phyloP scores from a whole-genome alignment of 1,139 yeast genomes.

The Pneumocystis murina region DNA sequence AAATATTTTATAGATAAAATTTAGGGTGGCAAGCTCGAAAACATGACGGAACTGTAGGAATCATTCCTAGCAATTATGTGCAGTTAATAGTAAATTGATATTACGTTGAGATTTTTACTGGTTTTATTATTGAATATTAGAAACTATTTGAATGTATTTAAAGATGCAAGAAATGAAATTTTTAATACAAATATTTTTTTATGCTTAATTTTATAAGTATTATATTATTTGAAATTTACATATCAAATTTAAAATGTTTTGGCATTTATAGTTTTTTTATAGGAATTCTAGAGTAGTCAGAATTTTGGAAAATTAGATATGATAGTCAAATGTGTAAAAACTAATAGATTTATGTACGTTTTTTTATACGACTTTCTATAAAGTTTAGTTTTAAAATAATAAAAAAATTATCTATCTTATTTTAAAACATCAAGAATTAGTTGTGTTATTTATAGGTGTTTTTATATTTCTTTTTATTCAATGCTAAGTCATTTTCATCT shows the following conservation, averaged over 20 bases:
- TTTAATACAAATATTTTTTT: neutral
- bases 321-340: neutral
- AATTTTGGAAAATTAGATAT: neutral
- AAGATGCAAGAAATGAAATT: neutral
- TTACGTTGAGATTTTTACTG: neutral
- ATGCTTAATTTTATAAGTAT: neutral
- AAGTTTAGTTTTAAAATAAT: neutral
- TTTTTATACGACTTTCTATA: neutral
- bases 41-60: conserved; percentile 83
- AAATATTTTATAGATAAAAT: neutral
- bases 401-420: neutral
- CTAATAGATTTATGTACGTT: neutral
- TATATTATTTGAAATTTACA: neutral
- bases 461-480: neutral
- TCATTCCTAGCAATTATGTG: conserved; percentile 78
- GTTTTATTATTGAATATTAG: neutral
- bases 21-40: conserved; percentile 90
- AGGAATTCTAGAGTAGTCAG: neutral
- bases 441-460: neutral
- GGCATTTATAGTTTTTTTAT: neutral
- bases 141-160: neutral
- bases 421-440: neutral
- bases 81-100: neutral
- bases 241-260: neutral
- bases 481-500: neutral